Conservation (phyloP, 208 protist species). For the Acanthamoeba sp. region DNA sequence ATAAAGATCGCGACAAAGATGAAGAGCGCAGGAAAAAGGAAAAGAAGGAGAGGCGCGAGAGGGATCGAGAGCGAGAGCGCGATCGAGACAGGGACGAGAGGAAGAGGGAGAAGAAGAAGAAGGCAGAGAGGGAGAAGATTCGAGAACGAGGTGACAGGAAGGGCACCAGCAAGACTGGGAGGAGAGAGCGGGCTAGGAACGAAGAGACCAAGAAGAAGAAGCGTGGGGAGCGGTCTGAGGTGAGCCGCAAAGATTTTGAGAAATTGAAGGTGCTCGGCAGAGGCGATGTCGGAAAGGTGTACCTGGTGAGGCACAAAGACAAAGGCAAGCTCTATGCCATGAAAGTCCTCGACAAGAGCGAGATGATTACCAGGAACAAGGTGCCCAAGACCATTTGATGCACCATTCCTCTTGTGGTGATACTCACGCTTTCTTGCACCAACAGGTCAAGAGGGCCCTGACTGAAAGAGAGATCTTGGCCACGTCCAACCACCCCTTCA, state of each 20-base stretch:
- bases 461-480: slow-evolving; percentile 87
- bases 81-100: slow-evolving; percentile 8
- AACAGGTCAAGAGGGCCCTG: slow-evolving; percentile 85
- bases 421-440: background rate
- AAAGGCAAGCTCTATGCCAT: slow-evolving; percentile 93
- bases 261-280: slow-evolving; percentile 93
- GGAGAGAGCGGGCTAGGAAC: background rate
- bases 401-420: background rate
- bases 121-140: background rate
- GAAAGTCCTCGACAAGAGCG: slow-evolving; percentile 89
- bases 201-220: background rate
- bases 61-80: background rate
- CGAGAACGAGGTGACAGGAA: background rate
- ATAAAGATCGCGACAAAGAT: slow-evolving; percentile 34
- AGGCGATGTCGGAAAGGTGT: slow-evolving; percentile 96
- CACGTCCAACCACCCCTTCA: slow-evolving; percentile 86
- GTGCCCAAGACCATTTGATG: slow-evolving; percentile 15
- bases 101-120: slow-evolving; percentile 10
- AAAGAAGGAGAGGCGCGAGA: slow-evolving; percentile 56
- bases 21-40: background rate
- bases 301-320: slow-evolving; percentile 94
- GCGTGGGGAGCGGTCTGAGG: too few species aligned
- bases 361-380: slow-evolving; percentile 86
- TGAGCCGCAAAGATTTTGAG: slow-evolving; percentile 90
- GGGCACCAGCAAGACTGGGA: background rate